phyloP scores from a whole-genome alignment of 2,329 filamentous ascomycete species.

The Aspergillus bombycis region DNA sequence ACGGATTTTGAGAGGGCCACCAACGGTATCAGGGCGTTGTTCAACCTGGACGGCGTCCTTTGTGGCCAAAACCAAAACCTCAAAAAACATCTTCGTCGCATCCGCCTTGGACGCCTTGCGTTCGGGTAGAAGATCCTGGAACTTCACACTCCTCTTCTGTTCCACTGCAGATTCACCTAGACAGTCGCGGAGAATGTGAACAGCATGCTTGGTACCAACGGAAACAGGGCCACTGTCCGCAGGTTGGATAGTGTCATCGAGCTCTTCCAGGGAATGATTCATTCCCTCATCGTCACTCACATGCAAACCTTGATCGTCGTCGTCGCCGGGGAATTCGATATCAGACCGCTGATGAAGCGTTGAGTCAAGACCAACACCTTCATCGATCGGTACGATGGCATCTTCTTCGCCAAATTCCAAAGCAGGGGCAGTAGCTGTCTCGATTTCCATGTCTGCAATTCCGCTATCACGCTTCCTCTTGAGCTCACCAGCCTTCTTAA shows the following conservation, averaged over 20 bases:
- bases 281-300: constrained; percentile 53
- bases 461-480: constrained; percentile 95
- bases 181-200: constrained; percentile 87
- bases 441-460: constrained; percentile 76
- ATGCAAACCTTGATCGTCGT: constrained; percentile 48
- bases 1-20: constrained; percentile 78
- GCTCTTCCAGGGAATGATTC: constrained; percentile 59
- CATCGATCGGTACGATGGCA: constrained; percentile 51
- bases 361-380: constrained; percentile 55
- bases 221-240: constrained; percentile 85
- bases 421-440: constrained; percentile 65
- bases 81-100: constrained; percentile 99
- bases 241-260: constrained; percentile 82
- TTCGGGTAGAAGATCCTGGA: constrained; percentile 90
- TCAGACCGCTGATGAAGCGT: constrained; percentile 57
- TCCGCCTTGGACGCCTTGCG: constrained; percentile 79
- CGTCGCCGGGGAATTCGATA: constrained; percentile 68
- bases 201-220: constrained; percentile 89
- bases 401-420: constrained; percentile 68
- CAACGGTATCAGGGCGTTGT: constrained; percentile 72
- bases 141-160: constrained; percentile 78
- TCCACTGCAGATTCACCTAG: constrained; percentile 71
- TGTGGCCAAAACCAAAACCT: constrained; percentile 90
- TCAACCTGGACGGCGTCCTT: constrained; percentile 98
- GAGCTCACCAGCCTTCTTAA: constrained; percentile 75